Evolutionary conservation across 2,329 filamentous ascomycete species (phyloP).

Genomic region (Phaeosphaeriaceae sp.): DNA sequence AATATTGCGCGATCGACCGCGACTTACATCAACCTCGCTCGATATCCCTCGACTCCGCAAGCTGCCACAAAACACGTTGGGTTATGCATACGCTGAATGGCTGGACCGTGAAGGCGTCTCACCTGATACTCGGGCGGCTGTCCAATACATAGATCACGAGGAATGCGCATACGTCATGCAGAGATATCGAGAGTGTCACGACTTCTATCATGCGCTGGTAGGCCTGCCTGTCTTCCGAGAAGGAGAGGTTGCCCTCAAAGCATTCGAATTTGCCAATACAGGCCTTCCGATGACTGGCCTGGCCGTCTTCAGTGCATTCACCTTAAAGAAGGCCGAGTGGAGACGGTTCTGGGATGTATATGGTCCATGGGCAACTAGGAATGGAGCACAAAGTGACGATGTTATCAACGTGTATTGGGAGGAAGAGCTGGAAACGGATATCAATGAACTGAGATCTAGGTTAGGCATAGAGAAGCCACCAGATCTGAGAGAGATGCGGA

Average conservation of each 20-base stretch:
- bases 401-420: constrained; percentile 99
- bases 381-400: constrained; percentile 78
- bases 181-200: constrained; percentile 94
- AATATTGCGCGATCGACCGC: constrained; percentile 88
- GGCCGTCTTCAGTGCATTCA: constrained; percentile 75
- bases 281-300: constrained; percentile 93
- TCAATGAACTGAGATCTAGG: constrained; percentile 75
- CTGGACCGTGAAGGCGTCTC: constrained; percentile 93
- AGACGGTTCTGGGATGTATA: constrained; percentile 76
- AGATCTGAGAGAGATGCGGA: constrained; percentile 80
- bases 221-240: constrained; percentile 91
- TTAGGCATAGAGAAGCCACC: constrained; percentile 88
- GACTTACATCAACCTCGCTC: constrained; percentile 78
- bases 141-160: constrained; percentile 91
- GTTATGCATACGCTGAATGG: constrained; percentile 85
- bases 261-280: constrained; percentile 96
- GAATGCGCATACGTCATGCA: constrained; percentile 99
- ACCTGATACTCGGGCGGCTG: constrained; percentile 82
- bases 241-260: constrained; percentile 96
- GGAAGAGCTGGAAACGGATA: constrained; percentile 85
- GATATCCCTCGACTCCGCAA: constrained; percentile 74
- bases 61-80: constrained; percentile 77
- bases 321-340: constrained; percentile 70
- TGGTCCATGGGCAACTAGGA: constrained; percentile 88
- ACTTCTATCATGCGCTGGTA: constrained; percentile 96